Evolutionary conservation across 129 eudicot species (phyloP).

Genomic region (Flaveria bidentis): DNA sequence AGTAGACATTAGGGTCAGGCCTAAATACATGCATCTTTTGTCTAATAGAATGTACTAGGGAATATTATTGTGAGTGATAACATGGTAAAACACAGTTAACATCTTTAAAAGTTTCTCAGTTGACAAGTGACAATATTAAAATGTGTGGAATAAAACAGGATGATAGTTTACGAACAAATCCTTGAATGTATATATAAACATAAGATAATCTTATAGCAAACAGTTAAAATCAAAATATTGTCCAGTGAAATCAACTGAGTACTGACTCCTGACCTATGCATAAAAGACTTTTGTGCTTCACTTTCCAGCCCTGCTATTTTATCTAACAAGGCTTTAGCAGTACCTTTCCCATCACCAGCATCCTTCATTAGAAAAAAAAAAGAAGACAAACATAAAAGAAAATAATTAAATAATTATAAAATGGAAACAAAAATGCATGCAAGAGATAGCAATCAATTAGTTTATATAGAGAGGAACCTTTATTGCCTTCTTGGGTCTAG

Average conservation of each 20-base stretch:
- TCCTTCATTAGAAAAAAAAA: slow-evolving; percentile 42
- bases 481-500: slow-evolving; percentile 42
- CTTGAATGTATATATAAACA: slow-evolving; percentile 7
- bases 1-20: background rate
- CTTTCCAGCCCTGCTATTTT: slow-evolving; percentile 76
- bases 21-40: background rate
- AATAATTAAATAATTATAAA: slow-evolving; percentile 2
- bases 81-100: background rate
- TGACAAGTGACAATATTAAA: background rate
- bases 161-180: background rate
- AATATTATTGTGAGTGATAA: background rate
- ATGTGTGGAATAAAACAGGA: slow-evolving; percentile 5
- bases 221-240: slow-evolving; percentile 14
- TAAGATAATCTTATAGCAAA: background rate
- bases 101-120: slow-evolving; percentile 7
- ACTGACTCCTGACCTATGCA: slow-evolving; percentile 88
- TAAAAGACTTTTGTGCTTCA: slow-evolving; percentile 95
- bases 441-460: slow-evolving; percentile 7
- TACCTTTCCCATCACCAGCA: slow-evolving; percentile 72
- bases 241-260: slow-evolving; percentile 18
- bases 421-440: slow-evolving; percentile 13
- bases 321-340: slow-evolving; percentile 73
- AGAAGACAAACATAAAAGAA: background rate
- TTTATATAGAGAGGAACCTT: slow-evolving; percentile 44
- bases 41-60: slow-evolving; percentile 2